Evolutionary conservation across 2,329 filamentous ascomycete genomes (phyloP).

Genomic region (Colletotrichum aenigma): DNA sequence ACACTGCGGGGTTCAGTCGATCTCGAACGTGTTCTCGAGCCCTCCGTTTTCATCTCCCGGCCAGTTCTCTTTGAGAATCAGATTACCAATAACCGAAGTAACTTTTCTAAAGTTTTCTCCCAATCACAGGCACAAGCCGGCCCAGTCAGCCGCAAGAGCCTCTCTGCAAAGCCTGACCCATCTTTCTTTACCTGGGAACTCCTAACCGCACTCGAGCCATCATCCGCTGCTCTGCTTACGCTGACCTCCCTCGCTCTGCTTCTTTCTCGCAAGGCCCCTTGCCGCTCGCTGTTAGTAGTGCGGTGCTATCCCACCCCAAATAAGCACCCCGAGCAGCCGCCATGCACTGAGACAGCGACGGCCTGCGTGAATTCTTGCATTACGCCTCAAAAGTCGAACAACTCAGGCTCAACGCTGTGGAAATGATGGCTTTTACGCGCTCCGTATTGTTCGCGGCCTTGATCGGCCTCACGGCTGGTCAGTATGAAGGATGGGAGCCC

Average conservation of each 20-base stretch:
- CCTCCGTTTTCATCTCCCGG: background rate
- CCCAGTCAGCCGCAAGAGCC: too few relatives aligned
- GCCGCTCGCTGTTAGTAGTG: background rate
- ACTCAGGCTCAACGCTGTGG: background rate
- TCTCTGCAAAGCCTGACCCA: too few relatives aligned
- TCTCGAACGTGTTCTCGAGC: background rate
- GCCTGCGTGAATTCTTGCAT: background rate
- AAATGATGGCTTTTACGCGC: background rate
- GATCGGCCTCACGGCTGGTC: too few relatives aligned
- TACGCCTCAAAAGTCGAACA: background rate
- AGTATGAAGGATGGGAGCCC: constrained; percentile 49
- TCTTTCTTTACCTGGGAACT: too few relatives aligned
- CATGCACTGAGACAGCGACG: background rate
- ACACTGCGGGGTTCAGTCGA: background rate
- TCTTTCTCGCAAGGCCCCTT: background rate
- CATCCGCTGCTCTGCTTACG: too few relatives aligned
- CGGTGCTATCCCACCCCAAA: background rate
- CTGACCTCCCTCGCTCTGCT: too few relatives aligned
- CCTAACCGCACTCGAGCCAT: too few relatives aligned
- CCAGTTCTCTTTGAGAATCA: background rate
- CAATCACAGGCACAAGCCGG: too few relatives aligned
- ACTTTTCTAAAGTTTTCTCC: too few relatives aligned
- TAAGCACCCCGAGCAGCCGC: background rate
- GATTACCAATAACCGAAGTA: background rate
- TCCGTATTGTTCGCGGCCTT: constrained; percentile 26